Conservation (phyloP, 139 green algal genomes). For the Trebouxia sp. region DNA sequence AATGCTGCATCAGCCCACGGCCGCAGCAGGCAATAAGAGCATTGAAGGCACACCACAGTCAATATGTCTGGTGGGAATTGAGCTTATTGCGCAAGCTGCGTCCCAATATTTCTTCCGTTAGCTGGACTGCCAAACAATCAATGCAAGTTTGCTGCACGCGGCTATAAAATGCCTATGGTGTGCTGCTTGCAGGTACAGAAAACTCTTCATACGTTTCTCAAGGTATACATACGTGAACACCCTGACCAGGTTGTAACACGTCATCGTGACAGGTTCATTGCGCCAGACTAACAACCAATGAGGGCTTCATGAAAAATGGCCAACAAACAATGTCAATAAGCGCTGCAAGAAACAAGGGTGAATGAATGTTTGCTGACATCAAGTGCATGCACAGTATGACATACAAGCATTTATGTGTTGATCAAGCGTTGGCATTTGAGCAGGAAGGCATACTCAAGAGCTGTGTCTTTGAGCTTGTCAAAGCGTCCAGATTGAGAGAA, state of each 20-base stretch:
- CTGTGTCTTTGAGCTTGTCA: conserved; percentile 60
- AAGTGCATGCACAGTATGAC: too few relatives aligned
- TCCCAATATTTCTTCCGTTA: too few relatives aligned
- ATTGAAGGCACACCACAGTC: conserved; percentile 9
- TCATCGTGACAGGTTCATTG: neutral
- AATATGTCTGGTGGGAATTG: conserved; percentile 3
- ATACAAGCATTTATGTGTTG: neutral
- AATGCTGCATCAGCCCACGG: neutral
- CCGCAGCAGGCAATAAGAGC: neutral
- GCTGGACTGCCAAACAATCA: too few relatives aligned
- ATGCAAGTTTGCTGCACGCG: too few relatives aligned
- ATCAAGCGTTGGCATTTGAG: conserved; percentile 63
- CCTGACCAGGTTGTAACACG: neutral
- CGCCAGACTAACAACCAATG: neutral
- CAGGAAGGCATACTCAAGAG: conserved; percentile 79
- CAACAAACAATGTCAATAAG: too few relatives aligned
- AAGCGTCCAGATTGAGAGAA: conserved; percentile 75
- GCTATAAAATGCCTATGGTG: too few relatives aligned
- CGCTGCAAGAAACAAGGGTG: too few relatives aligned
- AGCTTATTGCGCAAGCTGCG: neutral
- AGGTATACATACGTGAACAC: conserved; percentile 21
- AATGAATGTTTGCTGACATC: too few relatives aligned
- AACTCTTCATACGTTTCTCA: neutral
- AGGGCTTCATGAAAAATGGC: too few relatives aligned
- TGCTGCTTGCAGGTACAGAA: conserved; percentile 4